A percentile compares a stretch with the other conserved stretches of the same genome.
Evolutionary conservation across 2,329 filamentous ascomycete genomes (phyloP).

Genomic region (Paecilomyces niveus): DNA sequence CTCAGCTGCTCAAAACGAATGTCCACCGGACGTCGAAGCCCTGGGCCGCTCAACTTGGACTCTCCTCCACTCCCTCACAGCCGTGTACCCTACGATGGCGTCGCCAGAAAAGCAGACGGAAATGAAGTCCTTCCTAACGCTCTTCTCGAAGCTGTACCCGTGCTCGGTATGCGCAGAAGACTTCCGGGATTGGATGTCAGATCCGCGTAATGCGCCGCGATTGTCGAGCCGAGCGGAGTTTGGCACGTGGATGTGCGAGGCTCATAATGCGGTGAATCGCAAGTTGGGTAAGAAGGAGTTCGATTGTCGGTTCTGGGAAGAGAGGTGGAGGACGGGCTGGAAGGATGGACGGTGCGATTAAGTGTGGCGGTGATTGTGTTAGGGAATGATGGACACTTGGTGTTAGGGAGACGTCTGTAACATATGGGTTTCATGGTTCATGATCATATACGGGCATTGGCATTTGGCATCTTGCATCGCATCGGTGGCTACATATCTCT

Average conservation of each 20-base stretch:
- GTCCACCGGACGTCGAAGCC: constrained; percentile 80
- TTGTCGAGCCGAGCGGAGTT: constrained; percentile 45
- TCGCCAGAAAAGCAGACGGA: constrained; percentile 64
- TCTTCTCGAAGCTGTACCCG: constrained; percentile 84
- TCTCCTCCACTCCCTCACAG: constrained; percentile 83
- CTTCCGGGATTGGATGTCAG: constrained; percentile 73
- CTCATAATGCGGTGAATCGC: constrained; percentile 45
- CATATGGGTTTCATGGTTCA: not conserved
- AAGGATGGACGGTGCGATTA: constrained; percentile 60
- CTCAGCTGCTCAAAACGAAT: constrained; percentile 49
- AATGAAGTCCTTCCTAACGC: constrained; percentile 66
- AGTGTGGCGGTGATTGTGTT: constrained; percentile 2
- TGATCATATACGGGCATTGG: not conserved
- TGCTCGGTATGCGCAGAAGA: constrained; percentile 95
- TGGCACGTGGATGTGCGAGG: constrained; percentile 45
- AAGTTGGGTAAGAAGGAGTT: constrained; percentile 89
- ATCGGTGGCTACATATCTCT: not conserved
- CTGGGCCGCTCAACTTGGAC: constrained; percentile 91
- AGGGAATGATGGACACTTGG: not conserved
- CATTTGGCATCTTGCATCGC: not conserved
- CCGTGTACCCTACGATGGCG: constrained; percentile 70
- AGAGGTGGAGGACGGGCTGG: constrained; percentile 89
- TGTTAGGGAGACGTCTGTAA: not conserved
- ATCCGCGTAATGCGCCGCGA: constrained; percentile 56
- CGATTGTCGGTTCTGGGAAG: constrained; percentile 84